Base-by-base conservation (phyloP, 345 rosid species). In the Murraya paniculata region DNA sequence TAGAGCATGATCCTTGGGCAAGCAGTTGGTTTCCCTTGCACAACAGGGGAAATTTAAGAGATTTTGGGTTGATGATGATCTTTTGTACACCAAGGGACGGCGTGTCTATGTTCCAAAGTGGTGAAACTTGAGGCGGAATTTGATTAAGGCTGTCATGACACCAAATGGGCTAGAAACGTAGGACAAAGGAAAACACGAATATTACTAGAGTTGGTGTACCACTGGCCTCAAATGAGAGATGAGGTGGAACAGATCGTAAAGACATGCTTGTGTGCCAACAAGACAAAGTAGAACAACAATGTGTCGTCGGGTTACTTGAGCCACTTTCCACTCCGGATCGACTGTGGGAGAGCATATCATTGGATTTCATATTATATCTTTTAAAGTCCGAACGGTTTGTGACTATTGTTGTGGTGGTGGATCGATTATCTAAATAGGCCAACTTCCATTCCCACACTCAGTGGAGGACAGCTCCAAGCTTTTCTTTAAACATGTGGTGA, bases 61-160 rank as follows among this genome's bases (percentile, higher is more conserved):
- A 2, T 64, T 64, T 2, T 30, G 9, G 38, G 3, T 64, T 1
- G 38, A 64, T 5, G 10, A 62, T 62, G 57, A 1, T 0, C 2
- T 67, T 2, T 9, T 80, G 0, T 30, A 21, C 24, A 74, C 33
- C 1, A 50, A 19, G 1, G 4, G 70, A 9, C 21, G 0, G 3
- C 0, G 16, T 0, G 0, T 77, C 0, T 62, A 39, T n/a, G 22
- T 74, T 1, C 10, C 24, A 0, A 14, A 9, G 1, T 30, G 4
- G 5, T 10, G 21, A 0, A 82, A 35, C 14, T n/a, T 79, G 0
- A 1, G 28, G 21, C 5, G 5, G 0, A 27, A 75, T 1, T 10
- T 82, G 1, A 1, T 75, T 0, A 36, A 45, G 3, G 64, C 3
- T 62, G 25, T 14, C 35, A 61, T 0, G 31, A 79, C 19, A 14